Percentiles rank a stretch among this genome's conserved stretches.
These are phyloP conservation scores for Larix kaempferi DNA, from an alignment of 75 land plant genomes.

Conservation along the genomic window DNA sequence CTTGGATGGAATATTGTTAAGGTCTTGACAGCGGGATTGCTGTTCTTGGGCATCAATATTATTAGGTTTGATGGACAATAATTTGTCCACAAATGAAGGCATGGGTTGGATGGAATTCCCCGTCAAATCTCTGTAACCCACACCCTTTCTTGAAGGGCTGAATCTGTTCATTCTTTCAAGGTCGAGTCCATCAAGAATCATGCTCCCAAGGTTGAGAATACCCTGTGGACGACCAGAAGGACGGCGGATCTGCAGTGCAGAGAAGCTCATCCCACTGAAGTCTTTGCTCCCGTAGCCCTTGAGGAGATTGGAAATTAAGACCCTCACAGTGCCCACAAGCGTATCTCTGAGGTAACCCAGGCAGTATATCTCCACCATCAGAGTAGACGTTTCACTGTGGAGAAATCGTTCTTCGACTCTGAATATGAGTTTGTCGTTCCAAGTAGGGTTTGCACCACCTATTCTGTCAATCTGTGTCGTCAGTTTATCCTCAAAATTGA, in stretches of 20 bases:
- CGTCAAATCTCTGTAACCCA: slow-evolving; percentile 29
- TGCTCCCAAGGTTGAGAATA: slow-evolving; percentile 51
- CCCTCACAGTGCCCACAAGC: slow-evolving; percentile 37
- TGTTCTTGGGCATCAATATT: background rate
- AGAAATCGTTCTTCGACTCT: slow-evolving; percentile 40
- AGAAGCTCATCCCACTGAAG: slow-evolving; percentile 10
- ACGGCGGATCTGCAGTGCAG: slow-evolving; percentile 47
- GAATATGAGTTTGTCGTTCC: slow-evolving; percentile 65
- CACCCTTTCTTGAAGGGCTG: slow-evolving; percentile 19
- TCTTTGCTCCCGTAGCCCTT: slow-evolving; percentile 7
- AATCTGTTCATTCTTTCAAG: slow-evolving; percentile 17
- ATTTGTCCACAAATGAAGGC: background rate
- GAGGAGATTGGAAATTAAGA: slow-evolving; percentile 33
- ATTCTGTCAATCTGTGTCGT: slow-evolving; percentile 38
- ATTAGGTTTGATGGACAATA: background rate
- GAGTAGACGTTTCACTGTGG: slow-evolving; percentile 26
- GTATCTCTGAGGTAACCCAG: slow-evolving; percentile 14
- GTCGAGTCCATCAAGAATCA: slow-evolving; percentile 30
- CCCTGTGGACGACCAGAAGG: slow-evolving; percentile 63
- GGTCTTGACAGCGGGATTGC: background rate
- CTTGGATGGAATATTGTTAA: background rate
- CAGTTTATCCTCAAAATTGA: slow-evolving; percentile 29
- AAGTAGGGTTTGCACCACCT: slow-evolving; percentile 55
- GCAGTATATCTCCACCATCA: slow-evolving; percentile 49
- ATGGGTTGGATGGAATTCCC: background rate